Base-by-base conservation (phyloP, 1,139 yeast species). In the Candida gigantensis region DNA sequence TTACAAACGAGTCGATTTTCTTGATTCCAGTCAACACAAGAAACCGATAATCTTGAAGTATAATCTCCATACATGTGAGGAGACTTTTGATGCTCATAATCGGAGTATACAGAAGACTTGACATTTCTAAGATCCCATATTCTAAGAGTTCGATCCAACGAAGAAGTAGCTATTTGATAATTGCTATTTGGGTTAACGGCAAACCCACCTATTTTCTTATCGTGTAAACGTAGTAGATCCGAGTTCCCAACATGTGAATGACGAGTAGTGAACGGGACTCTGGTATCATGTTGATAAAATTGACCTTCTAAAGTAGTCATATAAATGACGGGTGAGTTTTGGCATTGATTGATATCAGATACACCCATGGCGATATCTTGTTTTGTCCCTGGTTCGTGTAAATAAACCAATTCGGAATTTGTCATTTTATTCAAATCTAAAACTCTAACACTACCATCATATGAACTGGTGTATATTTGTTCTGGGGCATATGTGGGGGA, bases 171-270 rank as follows among this genome's bases (percentile, higher is more conserved):
- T 3, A 89, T 71, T 46, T 84, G 85, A 43, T 76, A 65, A 1
- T 61, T 53, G 3, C 46, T 43, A 27, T 67, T 62, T 1, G 97
- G 97, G 50, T 87, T 88, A 15, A 87, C 74, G 1, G 84, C 58
- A 57, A 92, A 85, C 1, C 94, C 88, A 0, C 97, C 97, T 40
- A 90, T 88, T 55, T 92, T 92, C 55, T 90, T 89, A 51, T 87
- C 95, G 42, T 89, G 89, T 20, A 88, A 59, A 45, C 95, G 70
- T 24, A 79, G 62, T 9, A 78, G 58, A 9, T 62, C 55, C 13
- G 52, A 10, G 49, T 49, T 5, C 53, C 49, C 28, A 65, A 54
- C n/a, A n/a, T 7, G 12, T 11, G 25, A 23, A 6, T 20, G 23
- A 20, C 21, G 23, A 2, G 62, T 50, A 20, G 59, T 60, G 41